Conservation (phyloP, 2,329 filamentous ascomycete species). For the Trichoderma lentiforme region DNA sequence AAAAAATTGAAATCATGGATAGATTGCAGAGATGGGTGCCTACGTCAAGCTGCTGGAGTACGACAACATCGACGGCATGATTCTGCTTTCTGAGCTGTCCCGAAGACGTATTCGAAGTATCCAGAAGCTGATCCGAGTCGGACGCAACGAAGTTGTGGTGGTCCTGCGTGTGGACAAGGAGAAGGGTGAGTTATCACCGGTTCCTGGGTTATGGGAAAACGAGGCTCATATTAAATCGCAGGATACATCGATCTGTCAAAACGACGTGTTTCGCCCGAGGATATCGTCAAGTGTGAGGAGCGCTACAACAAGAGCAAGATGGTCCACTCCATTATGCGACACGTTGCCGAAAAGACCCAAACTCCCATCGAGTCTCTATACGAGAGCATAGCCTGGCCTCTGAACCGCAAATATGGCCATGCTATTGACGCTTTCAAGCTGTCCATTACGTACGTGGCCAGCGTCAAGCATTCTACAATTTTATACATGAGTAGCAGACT, state of each 20-base stretch:
- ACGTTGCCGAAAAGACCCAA: slow-evolving; percentile 95
- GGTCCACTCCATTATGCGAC: slow-evolving; percentile 97
- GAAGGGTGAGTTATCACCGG: slow-evolving; percentile 61
- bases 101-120: slow-evolving; percentile 97
- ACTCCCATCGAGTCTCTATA: slow-evolving; percentile 94
- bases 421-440: slow-evolving; percentile 98
- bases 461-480: not conserved
- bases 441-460: slow-evolving; percentile 76
- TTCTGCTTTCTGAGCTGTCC: slow-evolving; percentile 93
- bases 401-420: slow-evolving; percentile 97
- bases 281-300: slow-evolving; percentile 98
- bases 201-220: slow-evolving; percentile 12
- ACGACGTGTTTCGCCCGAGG: slow-evolving; percentile 93
- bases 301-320: slow-evolving; percentile 99
- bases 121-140: slow-evolving; percentile 97
- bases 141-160: slow-evolving; percentile 96
- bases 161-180: slow-evolving; percentile 99
- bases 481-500: slow-evolving; percentile 14
- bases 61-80: slow-evolving; percentile 99
- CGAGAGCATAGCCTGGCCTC: slow-evolving; percentile 90
- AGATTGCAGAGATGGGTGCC: slow-evolving; percentile 99
- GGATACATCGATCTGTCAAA: slow-evolving; percentile 98
- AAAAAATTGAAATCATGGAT: slow-evolving; percentile 19
- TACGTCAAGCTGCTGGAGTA: slow-evolving; percentile 99
- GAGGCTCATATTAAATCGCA: slow-evolving; percentile 23